Evolutionary conservation across 176 grass and related monocot genomes (phyloP), one percentile per base, ranked within the genome.

Genomic region (Carex parvula): DNA sequence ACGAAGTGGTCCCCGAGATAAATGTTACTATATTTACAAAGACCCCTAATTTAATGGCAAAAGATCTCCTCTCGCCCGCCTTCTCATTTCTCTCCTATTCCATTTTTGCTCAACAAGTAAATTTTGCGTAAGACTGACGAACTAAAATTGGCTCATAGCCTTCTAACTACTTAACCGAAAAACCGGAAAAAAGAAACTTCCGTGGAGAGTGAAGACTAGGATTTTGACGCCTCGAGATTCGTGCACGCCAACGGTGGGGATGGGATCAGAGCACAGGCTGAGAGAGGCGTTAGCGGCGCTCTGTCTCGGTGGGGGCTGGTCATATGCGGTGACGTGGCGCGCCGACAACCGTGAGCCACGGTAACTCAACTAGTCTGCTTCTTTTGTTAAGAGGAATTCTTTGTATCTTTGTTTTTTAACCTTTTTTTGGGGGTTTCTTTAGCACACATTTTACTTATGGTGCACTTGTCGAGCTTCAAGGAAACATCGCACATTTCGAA

Each of bases 281-380:
- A 88, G 87, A 85, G 95, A 54, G 65, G 79, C 82, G 41, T 91
- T 98, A 71, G 91, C 41, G 30, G 84, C 68, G 69, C 89, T 98
- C 48, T 98, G 95, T 84, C 79, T 85, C 56, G 74, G 89, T 82
- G 89, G 91, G 5, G 88, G 92, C n/a, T 98, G 95, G 95, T 93
- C 90, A 53, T 98, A 98, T 88, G 92, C 74, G 17, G 87, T 92
- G 79, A 87, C 92, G 70, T 98, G 95, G 95, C 84, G 89, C 83
- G 88, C 89, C 79, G 89, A 94, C 87, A 86, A 84, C 55, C 84
- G 89, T 61, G 91, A 98, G 64, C 87, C 92, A 24, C 78, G 90
- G 95, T 98, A 87, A 70, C 60, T 62, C 9, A 20, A 39, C 4
- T 44, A 65, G 21, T 57, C 20, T 70, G 44, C 0, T 82, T 21